Base-by-base conservation (phyloP, 371 early-diverging fungal species). In the Phascolomyces articulosus region DNA sequence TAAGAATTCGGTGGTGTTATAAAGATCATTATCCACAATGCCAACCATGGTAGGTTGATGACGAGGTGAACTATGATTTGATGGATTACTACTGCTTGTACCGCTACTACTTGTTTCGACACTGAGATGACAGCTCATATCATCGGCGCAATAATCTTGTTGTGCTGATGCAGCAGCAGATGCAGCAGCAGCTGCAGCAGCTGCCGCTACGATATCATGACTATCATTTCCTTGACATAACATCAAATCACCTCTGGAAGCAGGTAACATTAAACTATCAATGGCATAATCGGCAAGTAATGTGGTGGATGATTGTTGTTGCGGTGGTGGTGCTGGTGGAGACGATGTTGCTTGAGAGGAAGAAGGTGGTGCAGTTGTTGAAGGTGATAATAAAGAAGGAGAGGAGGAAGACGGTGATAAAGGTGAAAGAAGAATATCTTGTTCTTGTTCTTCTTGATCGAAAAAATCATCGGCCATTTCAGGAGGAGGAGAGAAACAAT, bases 401-500 rank as follows among this genome's bases (percentile, higher is more conserved):
- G n/a, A n/a, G n/a, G n/a, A n/a, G n/a, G n/a, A n/a, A n/a, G n/a
- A n/a, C n/a, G n/a, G n/a, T n/a, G n/a, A n/a, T n/a, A n/a, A n/a
- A n/a, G n/a, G n/a, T n/a, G n/a, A n/a, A n/a, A n/a, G n/a, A n/a
- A n/a, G n/a, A n/a, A n/a, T n/a, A n/a, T n/a, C n/a, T n/a, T n/a
- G n/a, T n/a, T n/a, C 31, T 34, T 29, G 38, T 41, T 41, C 40
- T 28, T 55, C 28, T 40, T 59, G 60, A 13, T 62, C 31, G 40
- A 41, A 55, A 41, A 55, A 11, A 31, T 38, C 28, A 26, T 60
- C 65, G 21, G 60, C 65, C 10, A 53, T 16, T 48, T 67, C 68
- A 4, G 66, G 55, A 41, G 80, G 75, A 26, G 77, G 78, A 9
- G 80, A 80, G 53, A 82, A 77, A 53, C 82, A 82, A 23, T 82